Evolutionary conservation across 495 filamentous ascomycete genomes (phyloP), one percentile per base, ranked within the genome.

Genomic region (Cetradonia linearis): DNA sequence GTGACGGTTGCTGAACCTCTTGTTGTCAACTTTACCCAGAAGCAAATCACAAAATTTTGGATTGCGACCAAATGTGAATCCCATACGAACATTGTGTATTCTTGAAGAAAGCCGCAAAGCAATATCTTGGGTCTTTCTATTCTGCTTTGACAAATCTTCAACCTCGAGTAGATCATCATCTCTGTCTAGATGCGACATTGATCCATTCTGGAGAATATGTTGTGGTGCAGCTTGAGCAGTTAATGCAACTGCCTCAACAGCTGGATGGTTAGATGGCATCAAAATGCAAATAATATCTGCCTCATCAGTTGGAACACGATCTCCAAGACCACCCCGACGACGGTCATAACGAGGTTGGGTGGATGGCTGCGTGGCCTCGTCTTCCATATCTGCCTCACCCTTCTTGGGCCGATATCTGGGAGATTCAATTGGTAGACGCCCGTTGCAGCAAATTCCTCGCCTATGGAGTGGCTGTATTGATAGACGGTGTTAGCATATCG

Each of bases 211-310:
- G 4, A 86, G 71, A 6, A 89, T 84, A 66, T 89, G 80, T 53
- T 84, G 76, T 6, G 80, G 78, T 25, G 73, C 68, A 0, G 55
- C 50, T n/a, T 69, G 55, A 27, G 79, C 79, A 48, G 86, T 78
- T 1, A 71, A 65, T 44, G 74, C 70, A 16, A 95, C 84, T 52
- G 88, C 85, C 57, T 75, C 71, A 65, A 83, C 83, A 3, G 93
- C 91, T 8, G 79, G 76, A 42, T 80, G 77, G 0, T 91, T 88
- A 55, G 80, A 81, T 2, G 93, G 92, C 60, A 93, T 83, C 5
- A 98, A 79, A 50, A 96, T 85, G 72, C 89, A 94, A 55, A 96
- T 81, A 62, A 96, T 88, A 65, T 96, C 92, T 33, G 87, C 77
- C 33, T 91, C 78, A 66, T 96, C 91, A 46, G 89, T 87, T 53